Percentiles rank a stretch among this genome's conserved stretches.
Evolutionary conservation across 2,329 filamentous ascomycete genomes (phyloP).

Genomic region (Xenoacremonium recifei): DNA sequence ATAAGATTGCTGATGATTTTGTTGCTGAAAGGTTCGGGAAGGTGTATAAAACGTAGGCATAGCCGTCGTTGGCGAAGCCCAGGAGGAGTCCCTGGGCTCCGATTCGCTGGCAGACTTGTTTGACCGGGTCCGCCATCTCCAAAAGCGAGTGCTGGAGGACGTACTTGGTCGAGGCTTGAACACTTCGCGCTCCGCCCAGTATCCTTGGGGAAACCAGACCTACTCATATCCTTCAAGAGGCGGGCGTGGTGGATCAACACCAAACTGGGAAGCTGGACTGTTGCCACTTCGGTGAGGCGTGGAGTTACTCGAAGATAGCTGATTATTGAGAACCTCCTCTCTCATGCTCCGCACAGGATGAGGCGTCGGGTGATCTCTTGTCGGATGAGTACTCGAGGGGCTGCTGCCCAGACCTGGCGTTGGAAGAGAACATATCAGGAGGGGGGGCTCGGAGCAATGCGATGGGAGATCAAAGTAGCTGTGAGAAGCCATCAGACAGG

Average conservation of each 20-base stretch:
- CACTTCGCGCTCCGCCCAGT: conserved; percentile 58
- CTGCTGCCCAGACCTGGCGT: not conserved
- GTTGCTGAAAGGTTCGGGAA: conserved; percentile 10
- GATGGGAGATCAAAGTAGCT: conserved; percentile 34
- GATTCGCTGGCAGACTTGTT: conserved; percentile 35
- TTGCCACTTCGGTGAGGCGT: conserved; percentile 4
- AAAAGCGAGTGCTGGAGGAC: conserved; percentile 31
- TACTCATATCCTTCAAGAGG: conserved; percentile 55
- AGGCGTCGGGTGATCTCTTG: not conserved
- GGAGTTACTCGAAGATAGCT: conserved; percentile 1
- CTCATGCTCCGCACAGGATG: conserved; percentile 6
- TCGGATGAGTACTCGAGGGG: not conserved
- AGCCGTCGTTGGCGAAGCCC: conserved; percentile 24
- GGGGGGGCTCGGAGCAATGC: conserved; percentile 10
- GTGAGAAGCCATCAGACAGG: conserved; percentile 5
- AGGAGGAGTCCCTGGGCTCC: conserved; percentile 18
- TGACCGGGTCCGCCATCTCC: conserved; percentile 41
- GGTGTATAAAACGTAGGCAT: conserved; percentile 10
- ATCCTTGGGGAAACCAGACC: conserved; percentile 63
- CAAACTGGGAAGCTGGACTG: conserved; percentile 16
- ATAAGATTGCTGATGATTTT: conserved; percentile 17
- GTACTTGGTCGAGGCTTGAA: conserved; percentile 25
- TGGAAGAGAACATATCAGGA: conserved; percentile 12
- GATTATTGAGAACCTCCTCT: conserved; percentile 6
- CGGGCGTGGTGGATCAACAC: conserved; percentile 54